Base-by-base conservation (phyloP, 441 rosid species). In the Bocquillonia castaneifolia region DNA sequence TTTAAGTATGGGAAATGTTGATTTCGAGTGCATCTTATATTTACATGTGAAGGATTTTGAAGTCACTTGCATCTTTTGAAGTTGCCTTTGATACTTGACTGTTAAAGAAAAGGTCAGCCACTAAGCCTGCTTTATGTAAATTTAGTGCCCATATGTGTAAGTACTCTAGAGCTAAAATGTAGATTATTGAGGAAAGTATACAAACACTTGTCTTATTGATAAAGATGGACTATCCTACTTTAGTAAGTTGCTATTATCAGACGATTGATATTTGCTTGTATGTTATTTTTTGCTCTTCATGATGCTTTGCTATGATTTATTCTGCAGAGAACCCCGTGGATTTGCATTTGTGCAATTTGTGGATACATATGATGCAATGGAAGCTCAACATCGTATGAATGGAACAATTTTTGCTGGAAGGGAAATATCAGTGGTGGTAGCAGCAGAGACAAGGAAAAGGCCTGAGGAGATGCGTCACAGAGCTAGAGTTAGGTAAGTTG, bases 331-430 rank as follows among this genome's bases (percentile, higher is more conserved):
- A 78, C 99, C 99, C 55, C 86, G 98, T 28, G 99, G 98, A 32
- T 94, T 94, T 85, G 99, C 97, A 10, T 94, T 94, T 82, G 96
- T 94, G 79, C 92, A 94, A 84, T 92, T 92, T 79, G 89, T 94
- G 76, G 99, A 94, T 79, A 73, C 91, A 31, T 82, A 81, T 78
- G 99, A 92, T 59, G 96, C 99, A 22, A 69, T 82, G 39, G 96
- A 90, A 78, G 99, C 98, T 73, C 97, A 90, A 69, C 85, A 84
- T 64, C 89, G 91, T 55, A 88, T 94, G 99, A 84, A 94, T 72
- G 91, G 99, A 52, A 86, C 88, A 69, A 75, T 79, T 12, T 87
- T 92, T 85, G 97, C 84, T 67, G 97, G 97, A 55, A 86, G 97
- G 79, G 93, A 88, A 82, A 84, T 94, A 37, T 82, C 98, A 23